Conservation (phyloP, 2,329 filamentous ascomycete genomes). For the Colletotrichum costaricense region DNA sequence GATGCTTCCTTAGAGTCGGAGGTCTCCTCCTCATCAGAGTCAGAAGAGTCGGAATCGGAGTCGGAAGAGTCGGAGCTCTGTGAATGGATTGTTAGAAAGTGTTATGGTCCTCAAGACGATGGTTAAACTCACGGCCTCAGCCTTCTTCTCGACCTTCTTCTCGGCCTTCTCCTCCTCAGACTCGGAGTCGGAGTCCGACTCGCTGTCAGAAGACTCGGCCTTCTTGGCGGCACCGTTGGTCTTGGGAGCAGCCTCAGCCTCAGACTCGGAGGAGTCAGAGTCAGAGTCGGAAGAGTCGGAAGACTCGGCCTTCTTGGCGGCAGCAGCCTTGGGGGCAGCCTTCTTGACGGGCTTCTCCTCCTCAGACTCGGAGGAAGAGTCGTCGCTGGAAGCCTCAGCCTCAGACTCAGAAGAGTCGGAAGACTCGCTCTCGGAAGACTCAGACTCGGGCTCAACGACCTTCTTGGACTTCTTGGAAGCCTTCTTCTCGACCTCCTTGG, state of each 20-base stretch:
- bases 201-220: conserved; percentile 44
- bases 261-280: conserved; percentile 50
- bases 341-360: conserved; percentile 37
- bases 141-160: conserved; percentile 38
- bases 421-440: conserved; percentile 35
- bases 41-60: conserved; percentile 47
- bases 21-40: conserved; percentile 48
- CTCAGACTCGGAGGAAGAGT: conserved; percentile 40
- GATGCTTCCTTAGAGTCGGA: conserved; percentile 44
- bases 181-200: conserved; percentile 40
- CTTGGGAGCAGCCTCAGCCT: conserved; percentile 49
- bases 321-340: conserved; percentile 33
- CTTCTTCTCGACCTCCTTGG: conserved; percentile 67
- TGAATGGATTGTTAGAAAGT: not conserved
- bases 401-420: conserved; percentile 44
- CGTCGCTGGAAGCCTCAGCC: conserved; percentile 37
- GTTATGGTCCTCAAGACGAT: not conserved
- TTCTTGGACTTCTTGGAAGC: conserved; percentile 57
- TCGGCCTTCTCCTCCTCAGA: conserved; percentile 42
- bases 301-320: conserved; percentile 37
- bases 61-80: conserved; percentile 42
- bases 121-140: conserved; percentile 33
- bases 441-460: conserved; percentile 46
- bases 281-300: conserved; percentile 42
- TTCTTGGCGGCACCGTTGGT: conserved; percentile 45